Conservation (phyloP, 2,329 filamentous ascomycete species). For the Exophiala viscosa region DNA sequence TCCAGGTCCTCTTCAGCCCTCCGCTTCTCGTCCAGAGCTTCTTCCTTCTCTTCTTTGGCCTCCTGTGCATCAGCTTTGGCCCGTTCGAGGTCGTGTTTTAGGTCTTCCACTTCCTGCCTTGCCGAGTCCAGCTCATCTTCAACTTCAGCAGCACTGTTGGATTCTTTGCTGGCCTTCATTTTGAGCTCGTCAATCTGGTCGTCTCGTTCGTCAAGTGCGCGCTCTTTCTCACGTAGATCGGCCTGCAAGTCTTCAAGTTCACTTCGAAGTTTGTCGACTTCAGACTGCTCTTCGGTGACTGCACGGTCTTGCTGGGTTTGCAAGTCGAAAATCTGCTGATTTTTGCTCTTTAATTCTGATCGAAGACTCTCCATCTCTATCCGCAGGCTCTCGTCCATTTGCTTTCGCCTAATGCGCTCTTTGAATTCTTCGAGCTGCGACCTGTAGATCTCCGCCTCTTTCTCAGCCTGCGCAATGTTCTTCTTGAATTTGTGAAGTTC, state of each 20-base stretch:
- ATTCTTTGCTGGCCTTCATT: slow-evolving; percentile 43
- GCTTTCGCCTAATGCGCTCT: slow-evolving; percentile 72
- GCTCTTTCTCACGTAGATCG: slow-evolving; percentile 71
- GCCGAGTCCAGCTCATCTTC: slow-evolving; percentile 49
- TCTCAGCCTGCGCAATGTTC: slow-evolving; percentile 74
- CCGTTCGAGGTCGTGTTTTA: slow-evolving; percentile 40
- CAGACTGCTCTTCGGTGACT: slow-evolving; percentile 53
- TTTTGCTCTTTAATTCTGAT: slow-evolving; percentile 49
- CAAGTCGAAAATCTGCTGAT: slow-evolving; percentile 52
- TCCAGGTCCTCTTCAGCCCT: slow-evolving; percentile 54
- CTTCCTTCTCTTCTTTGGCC: slow-evolving; percentile 44
- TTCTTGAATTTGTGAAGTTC: slow-evolving; percentile 87
- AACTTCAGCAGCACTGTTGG: slow-evolving; percentile 43
- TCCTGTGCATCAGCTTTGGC: slow-evolving; percentile 37
- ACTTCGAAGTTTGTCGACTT: slow-evolving; percentile 65
- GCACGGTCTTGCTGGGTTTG: slow-evolving; percentile 57
- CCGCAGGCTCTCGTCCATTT: slow-evolving; percentile 67
- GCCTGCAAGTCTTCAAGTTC: slow-evolving; percentile 73
- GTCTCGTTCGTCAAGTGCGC: slow-evolving; percentile 67
- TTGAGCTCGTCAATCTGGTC: slow-evolving; percentile 69
- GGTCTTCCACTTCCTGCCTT: slow-evolving; percentile 42
- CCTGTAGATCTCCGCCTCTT: slow-evolving; percentile 78
- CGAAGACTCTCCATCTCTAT: slow-evolving; percentile 54
- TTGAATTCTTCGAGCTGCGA: slow-evolving; percentile 78
- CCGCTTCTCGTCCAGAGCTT: slow-evolving; percentile 52